These are phyloP conservation scores for Mortierella sp. DNA, from an alignment of 371 early-diverging fungal species.

Conservation along the genomic window DNA sequence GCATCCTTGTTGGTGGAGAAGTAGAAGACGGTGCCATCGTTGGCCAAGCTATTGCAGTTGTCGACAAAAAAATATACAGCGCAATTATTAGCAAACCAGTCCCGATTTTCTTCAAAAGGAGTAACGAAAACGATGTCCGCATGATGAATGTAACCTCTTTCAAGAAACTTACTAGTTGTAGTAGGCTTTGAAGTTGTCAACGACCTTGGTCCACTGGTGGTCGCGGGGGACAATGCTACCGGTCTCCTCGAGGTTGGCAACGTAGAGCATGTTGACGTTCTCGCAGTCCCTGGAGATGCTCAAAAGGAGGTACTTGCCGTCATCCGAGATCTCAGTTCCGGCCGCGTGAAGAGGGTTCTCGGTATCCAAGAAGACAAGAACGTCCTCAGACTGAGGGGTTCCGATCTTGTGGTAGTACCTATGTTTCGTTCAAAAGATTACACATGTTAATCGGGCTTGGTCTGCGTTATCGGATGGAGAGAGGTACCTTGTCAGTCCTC, in stretches of 20 bases:
- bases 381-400: constrained; percentile 67
- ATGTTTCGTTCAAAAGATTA: neutral
- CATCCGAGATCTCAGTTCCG: constrained; percentile 59
- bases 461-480: neutral
- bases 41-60: constrained; percentile 61
- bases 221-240: constrained; percentile 10
- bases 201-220: constrained; percentile 56
- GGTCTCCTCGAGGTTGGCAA: constrained; percentile 61
- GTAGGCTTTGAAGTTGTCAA: constrained; percentile 66
- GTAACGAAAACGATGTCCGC: neutral
- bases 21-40: constrained; percentile 71
- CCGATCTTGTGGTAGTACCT: constrained; percentile 58
- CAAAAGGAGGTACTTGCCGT: constrained; percentile 71
- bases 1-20: constrained; percentile 74
- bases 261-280: constrained; percentile 65
- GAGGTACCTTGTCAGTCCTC: neutral
- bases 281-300: constrained; percentile 61
- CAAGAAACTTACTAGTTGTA: constrained; percentile 59
- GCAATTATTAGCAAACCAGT: neutral
- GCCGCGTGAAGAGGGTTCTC: constrained; percentile 63
- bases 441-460: neutral
- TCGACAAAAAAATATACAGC: neutral
- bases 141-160: neutral
- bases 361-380: constrained; percentile 62
- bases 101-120: neutral